phyloP scores from a whole-genome alignment of 2,329 filamentous ascomycete species.

The Mycosphaerella arachidis region DNA sequence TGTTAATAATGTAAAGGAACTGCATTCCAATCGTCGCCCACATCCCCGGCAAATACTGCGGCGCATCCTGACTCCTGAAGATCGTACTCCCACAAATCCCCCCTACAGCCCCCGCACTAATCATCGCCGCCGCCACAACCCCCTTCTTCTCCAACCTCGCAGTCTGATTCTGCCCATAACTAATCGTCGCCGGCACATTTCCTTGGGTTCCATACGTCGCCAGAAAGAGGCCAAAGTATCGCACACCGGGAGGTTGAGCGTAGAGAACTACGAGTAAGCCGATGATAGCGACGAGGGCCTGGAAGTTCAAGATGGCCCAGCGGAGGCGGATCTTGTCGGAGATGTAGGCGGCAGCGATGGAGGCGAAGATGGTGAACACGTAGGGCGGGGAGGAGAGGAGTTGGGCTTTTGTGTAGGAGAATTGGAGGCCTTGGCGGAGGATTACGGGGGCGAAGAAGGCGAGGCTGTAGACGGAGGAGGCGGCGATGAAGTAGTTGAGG shows the following conservation, averaged over 20 bases:
- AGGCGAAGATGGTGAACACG: conserved; percentile 59
- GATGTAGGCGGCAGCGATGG: conserved; percentile 56
- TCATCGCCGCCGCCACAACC: conserved; percentile 28
- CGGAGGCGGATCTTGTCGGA: conserved; percentile 65
- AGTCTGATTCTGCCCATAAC: conserved; percentile 49
- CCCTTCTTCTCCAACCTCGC: conserved; percentile 31
- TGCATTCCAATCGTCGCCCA: conserved; percentile 19
- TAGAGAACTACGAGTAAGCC: conserved; percentile 72
- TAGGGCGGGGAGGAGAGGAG: conserved; percentile 70
- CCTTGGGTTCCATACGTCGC: conserved; percentile 69
- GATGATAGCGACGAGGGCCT: conserved; percentile 59
- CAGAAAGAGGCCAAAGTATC: conserved; percentile 72
- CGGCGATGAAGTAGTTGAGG: conserved; percentile 31
- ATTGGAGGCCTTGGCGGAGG: conserved; percentile 59
- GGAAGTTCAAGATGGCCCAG: conserved; percentile 61
- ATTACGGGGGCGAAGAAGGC: conserved; percentile 78
- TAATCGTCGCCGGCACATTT: conserved; percentile 67
- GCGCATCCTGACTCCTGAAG: conserved; percentile 17
- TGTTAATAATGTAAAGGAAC: conserved; percentile 14
- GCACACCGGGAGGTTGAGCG: conserved; percentile 50
- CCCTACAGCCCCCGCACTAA: conserved; percentile 38
- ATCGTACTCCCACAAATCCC: conserved; percentile 15
- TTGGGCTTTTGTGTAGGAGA: conserved; percentile 59
- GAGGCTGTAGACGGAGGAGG: conserved; percentile 60
- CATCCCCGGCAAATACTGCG: conserved; percentile 20